Evolutionary conservation across 2,329 filamentous ascomycete genomes (phyloP).

Genomic region (Tympanopsis confertula): DNA sequence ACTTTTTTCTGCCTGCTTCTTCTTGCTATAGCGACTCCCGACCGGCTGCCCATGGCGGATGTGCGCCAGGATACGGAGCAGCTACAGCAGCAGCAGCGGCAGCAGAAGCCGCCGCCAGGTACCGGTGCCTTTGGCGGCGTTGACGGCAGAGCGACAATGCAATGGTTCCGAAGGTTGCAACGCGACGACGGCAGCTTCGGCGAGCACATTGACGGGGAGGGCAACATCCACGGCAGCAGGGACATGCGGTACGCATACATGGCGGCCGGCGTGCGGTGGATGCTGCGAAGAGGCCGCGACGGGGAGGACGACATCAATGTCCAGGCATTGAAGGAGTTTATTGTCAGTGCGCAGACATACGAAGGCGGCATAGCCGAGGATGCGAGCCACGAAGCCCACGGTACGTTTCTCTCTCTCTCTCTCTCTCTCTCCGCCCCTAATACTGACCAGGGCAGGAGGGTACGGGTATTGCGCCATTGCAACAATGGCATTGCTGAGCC

Average conservation of each 20-base stretch:
- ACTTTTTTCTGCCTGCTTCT: conserved; percentile 79
- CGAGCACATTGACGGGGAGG: conserved; percentile 55
- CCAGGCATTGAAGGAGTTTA: background rate
- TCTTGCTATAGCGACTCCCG: conserved; percentile 42
- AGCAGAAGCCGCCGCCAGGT: conserved; percentile 8
- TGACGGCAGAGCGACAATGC: conserved; percentile 52
- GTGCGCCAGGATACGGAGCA: conserved; percentile 35
- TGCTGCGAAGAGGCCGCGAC: conserved; percentile 41
- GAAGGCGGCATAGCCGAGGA: background rate
- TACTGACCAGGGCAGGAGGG: background rate
- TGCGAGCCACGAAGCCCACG: background rate
- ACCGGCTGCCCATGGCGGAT: conserved; percentile 25
- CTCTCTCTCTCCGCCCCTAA: background rate
- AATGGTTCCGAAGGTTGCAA: conserved; percentile 69
- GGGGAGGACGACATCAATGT: background rate
- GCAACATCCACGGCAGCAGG: conserved; percentile 57
- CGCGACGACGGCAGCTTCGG: conserved; percentile 82
- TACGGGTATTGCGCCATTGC: background rate
- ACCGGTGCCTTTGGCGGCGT: conserved; percentile 47
- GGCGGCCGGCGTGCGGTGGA: conserved; percentile 70
- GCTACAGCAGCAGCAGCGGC: conserved; percentile 3
- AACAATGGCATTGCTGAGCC: background rate
- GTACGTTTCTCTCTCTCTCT: background rate
- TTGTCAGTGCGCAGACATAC: background rate
- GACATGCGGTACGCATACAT: conserved; percentile 86